Evolutionary conservation across 2,329 filamentous ascomycete species (phyloP).

Genomic region (Tolypocladium pustulatum): DNA sequence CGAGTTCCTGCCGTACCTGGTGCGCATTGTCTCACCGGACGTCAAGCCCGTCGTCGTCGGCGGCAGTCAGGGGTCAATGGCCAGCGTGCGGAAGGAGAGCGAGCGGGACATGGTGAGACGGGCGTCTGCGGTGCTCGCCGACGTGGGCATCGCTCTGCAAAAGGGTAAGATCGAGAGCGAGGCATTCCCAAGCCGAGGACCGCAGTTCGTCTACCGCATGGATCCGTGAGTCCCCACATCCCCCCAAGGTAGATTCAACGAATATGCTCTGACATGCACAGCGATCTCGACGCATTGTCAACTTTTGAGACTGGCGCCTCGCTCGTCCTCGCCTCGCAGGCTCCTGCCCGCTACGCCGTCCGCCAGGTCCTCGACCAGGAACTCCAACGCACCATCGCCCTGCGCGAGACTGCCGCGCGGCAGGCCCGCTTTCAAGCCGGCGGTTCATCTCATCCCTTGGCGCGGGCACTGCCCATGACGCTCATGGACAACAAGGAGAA

Average conservation of each 20-base stretch:
- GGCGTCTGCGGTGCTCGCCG: slow-evolving; percentile 73
- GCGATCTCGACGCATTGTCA: slow-evolving; percentile 65
- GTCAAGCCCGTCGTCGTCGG: slow-evolving; percentile 84
- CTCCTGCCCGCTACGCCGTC: slow-evolving; percentile 81
- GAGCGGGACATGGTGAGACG: slow-evolving; percentile 74
- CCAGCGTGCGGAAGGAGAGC: slow-evolving; percentile 77
- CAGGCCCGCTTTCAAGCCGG: slow-evolving; percentile 54
- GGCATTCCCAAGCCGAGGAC: slow-evolving; percentile 44
- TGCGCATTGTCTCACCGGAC: slow-evolving; percentile 76
- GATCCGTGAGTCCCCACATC: slow-evolving; percentile 56
- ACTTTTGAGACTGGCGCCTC: slow-evolving; percentile 60
- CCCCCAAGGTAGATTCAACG: background rate
- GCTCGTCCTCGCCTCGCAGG: slow-evolving; percentile 44
- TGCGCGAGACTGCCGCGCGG: slow-evolving; percentile 55
- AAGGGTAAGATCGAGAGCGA: slow-evolving; percentile 69
- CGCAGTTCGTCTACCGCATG: slow-evolving; percentile 82
- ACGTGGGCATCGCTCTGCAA: slow-evolving; percentile 71
- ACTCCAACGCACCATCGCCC: slow-evolving; percentile 60
- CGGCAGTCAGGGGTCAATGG: slow-evolving; percentile 54
- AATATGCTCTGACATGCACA: slow-evolving; percentile 12
- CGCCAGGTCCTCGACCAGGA: slow-evolving; percentile 91
- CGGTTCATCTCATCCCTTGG: slow-evolving; percentile 14
- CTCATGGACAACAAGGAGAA: slow-evolving; percentile 27
- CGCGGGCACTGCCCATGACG: background rate
- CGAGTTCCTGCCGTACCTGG: slow-evolving; percentile 76